phyloP scores from a whole-genome alignment of 2,329 filamentous ascomycete genomes.

The Colletotrichum truncatum region DNA sequence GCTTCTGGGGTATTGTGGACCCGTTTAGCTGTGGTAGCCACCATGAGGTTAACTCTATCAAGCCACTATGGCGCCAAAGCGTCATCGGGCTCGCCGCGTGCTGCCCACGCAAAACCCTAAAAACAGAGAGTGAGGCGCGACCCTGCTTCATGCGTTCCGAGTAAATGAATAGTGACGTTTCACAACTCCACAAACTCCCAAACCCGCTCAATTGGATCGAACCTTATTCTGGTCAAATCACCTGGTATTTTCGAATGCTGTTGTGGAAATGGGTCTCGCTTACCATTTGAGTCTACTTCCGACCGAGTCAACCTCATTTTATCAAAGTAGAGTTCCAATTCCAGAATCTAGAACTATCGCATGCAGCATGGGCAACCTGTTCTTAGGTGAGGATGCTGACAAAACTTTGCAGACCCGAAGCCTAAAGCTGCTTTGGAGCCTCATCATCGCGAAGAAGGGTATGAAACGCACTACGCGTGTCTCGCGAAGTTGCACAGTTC shows the following conservation, averaged over 20 bases:
- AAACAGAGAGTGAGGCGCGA: not conserved
- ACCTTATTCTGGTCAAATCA: not conserved
- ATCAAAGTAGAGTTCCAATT: too few species aligned
- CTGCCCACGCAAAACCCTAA: not conserved
- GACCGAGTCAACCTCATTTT: too few species aligned
- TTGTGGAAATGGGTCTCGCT: too few species aligned
- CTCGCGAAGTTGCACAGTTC: too few species aligned
- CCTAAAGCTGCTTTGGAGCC: too few species aligned
- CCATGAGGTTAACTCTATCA: not conserved
- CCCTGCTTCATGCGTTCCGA: not conserved
- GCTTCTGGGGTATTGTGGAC: not conserved
- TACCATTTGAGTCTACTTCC: too few species aligned
- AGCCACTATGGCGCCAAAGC: not conserved
- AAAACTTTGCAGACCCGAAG: too few species aligned
- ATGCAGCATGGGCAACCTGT: too few species aligned
- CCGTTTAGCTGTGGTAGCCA: not conserved
- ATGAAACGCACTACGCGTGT: too few species aligned
- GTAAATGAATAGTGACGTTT: slow-evolving; percentile 1
- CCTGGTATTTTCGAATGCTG: not conserved
- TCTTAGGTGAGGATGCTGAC: too few species aligned
- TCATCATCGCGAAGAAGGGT: too few species aligned
- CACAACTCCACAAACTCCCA: not conserved
- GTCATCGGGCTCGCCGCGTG: not conserved
- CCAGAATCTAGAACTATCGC: too few species aligned
- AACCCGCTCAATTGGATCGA: not conserved